These are phyloP conservation scores for Gonapodya sp. DNA, from an alignment of 192 early-diverging fungal species.

Conservation along the genomic window DNA sequence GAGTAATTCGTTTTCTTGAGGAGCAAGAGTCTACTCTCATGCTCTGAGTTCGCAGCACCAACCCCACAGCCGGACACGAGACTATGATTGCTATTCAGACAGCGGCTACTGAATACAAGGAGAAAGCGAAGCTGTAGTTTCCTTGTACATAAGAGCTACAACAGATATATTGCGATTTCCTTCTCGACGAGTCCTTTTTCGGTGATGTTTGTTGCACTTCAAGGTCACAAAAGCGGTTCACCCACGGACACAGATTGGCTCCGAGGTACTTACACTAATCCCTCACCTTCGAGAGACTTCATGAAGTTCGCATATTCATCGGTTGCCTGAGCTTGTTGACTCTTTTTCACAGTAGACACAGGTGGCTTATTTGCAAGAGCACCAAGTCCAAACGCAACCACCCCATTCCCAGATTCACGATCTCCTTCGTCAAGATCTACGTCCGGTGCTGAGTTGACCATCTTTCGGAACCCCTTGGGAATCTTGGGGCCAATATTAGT, in stretches of 20 bases:
- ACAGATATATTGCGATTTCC: too few species aligned
- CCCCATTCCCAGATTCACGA: neutral
- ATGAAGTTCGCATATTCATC: neutral
- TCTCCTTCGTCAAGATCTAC: neutral
- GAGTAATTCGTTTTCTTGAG: too few species aligned
- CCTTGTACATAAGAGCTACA: too few species aligned
- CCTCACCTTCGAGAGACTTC: neutral
- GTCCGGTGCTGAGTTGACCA: neutral
- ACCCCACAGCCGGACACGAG: neutral
- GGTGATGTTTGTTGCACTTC: too few species aligned
- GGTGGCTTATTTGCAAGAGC: neutral
- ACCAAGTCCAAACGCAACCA: neutral
- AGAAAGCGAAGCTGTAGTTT: neutral
- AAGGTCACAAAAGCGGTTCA: too few species aligned
- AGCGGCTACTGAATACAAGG: neutral
- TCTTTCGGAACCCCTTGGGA: neutral
- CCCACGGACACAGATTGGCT: too few species aligned
- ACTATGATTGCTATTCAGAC: neutral
- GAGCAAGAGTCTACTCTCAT: too few species aligned
- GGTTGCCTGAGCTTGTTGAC: neutral
- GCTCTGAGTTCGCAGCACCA: neutral
- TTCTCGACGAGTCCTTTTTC: too few species aligned
- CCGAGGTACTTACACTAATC: neutral
- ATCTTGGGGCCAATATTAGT: neutral
- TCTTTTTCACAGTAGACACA: neutral